phyloP scores from a whole-genome alignment of 164 flowering plant genomes.

The Amborella trichopoda region DNA sequence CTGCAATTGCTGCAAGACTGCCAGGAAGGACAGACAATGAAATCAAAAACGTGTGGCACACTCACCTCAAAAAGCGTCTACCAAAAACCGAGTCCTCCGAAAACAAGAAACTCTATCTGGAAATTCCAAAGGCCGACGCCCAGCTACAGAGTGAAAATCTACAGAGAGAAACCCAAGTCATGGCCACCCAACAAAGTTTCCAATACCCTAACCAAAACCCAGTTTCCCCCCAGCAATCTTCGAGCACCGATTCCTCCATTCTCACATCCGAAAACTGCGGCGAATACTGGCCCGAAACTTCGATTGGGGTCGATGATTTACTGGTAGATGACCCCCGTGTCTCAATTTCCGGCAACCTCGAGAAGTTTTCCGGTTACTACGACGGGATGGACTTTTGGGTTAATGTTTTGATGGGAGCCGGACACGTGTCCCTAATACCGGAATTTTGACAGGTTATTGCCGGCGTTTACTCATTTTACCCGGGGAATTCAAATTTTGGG shows the following conservation, averaged over 20 bases:
- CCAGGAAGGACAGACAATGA: constrained; percentile 2
- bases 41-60: constrained; percentile 1
- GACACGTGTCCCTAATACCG: too few species aligned
- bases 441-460: too few species aligned
- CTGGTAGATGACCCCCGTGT: too few species aligned
- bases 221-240: background rate
- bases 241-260: constrained; percentile 1
- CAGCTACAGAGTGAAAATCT: background rate
- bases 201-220: background rate
- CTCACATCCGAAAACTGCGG: too few species aligned
- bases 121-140: background rate
- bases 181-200: background rate
- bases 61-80: background rate
- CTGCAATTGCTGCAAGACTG: constrained; percentile 1
- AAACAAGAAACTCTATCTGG: background rate
- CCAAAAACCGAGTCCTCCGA: background rate
- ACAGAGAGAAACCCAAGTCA: background rate
- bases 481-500: too few species aligned
- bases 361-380: too few species aligned
- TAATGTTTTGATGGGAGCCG: too few species aligned
- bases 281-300: too few species aligned
- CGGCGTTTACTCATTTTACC: too few species aligned
- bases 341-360: too few species aligned
- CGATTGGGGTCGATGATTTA: too few species aligned
- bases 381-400: too few species aligned